A percentile compares a stretch with the other conserved stretches of the same genome.
phyloP scores from a whole-genome alignment of 139 green algal genomes.

The Micractinium conductrix region DNA sequence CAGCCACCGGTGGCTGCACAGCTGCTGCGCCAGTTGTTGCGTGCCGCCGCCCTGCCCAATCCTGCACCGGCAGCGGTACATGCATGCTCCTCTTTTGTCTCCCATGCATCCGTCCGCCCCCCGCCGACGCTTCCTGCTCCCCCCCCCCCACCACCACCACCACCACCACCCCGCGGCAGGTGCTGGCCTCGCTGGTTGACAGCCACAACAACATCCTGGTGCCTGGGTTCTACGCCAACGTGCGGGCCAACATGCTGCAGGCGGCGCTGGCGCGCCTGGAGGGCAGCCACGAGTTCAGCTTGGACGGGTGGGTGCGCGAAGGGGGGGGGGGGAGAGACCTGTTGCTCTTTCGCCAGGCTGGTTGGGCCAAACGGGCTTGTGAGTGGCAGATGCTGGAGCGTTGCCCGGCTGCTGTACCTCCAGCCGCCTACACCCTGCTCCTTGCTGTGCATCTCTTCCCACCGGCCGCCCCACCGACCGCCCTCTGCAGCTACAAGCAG shows the following conservation, averaged over 20 bases:
- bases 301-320: slow-evolving; percentile 49
- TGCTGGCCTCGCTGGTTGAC: slow-evolving; percentile 74
- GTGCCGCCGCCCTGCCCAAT: background rate
- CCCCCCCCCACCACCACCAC: background rate
- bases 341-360: no score
- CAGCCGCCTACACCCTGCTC: background rate
- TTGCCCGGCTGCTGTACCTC: background rate
- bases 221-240: slow-evolving; percentile 86
- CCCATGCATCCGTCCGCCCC: background rate
- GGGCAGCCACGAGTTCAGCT: slow-evolving; percentile 67
- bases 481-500: slow-evolving; percentile 53
- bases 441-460: no score
- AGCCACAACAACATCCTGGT: slow-evolving; percentile 57
- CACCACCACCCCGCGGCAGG: background rate
- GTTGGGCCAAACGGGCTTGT: no score
- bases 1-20: background rate
- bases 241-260: slow-evolving; percentile 74
- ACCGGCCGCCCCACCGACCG: background rate
- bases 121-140: background rate
- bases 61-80: background rate
- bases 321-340: no score
- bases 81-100: background rate
- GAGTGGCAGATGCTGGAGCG: slow-evolving; percentile 17
- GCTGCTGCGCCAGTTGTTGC: background rate
- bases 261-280: slow-evolving; percentile 67